Evolutionary conservation across 1,139 yeast species (phyloP).

Genomic region (Lodderomyces theae): DNA sequence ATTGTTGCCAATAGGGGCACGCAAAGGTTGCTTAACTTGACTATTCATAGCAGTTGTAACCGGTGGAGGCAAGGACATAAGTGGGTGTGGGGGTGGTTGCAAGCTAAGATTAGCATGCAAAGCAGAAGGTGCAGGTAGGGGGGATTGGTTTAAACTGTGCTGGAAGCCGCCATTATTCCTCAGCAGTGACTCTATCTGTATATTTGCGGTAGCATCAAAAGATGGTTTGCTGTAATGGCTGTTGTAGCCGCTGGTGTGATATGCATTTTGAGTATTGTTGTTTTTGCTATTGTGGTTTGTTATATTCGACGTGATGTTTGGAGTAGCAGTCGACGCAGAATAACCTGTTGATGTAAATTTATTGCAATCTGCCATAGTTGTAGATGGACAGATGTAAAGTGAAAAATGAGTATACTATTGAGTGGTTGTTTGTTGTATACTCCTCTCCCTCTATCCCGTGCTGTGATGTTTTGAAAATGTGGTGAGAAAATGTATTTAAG

Average conservation of each 20-base stretch:
- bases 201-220: not conserved
- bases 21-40: slow-evolving; percentile 3
- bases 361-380: too few relatives aligned
- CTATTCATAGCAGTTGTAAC: slow-evolving; percentile 7
- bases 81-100: slow-evolving; percentile 5
- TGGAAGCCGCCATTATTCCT: not conserved
- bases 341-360: too few relatives aligned
- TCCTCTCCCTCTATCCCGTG: too few relatives aligned
- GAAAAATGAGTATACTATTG: too few relatives aligned
- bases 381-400: too few relatives aligned
- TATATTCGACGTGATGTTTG: too few relatives aligned
- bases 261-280: not conserved
- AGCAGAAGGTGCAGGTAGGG: not conserved
- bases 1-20: not conserved
- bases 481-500: too few relatives aligned
- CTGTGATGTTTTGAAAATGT: too few relatives aligned
- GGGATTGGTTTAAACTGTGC: not conserved
- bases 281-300: too few relatives aligned
- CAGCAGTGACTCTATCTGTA: not conserved
- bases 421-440: too few relatives aligned
- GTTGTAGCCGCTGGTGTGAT: not conserved
- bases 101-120: slow-evolving; percentile 2
- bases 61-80: slow-evolving; percentile 8
- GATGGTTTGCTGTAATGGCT: not conserved
- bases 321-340: too few relatives aligned